These are phyloP conservation scores for Ophiocytium majus DNA, from an alignment of 352 stramenopile species.

Conservation along the genomic window DNA sequence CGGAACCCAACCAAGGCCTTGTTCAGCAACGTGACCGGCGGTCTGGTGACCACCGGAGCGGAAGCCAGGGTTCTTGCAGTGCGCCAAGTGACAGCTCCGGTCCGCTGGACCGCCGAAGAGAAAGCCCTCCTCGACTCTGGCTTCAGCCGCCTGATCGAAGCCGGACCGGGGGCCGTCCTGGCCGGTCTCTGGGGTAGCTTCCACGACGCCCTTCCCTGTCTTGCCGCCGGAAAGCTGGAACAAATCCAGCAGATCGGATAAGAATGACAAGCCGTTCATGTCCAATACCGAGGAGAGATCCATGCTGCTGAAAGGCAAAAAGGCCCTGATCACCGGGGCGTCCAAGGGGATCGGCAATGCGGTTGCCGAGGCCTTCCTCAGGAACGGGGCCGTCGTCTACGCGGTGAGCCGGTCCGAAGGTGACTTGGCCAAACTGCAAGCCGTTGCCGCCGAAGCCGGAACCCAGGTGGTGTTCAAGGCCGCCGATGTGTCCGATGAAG, in stretches of 20 bases:
- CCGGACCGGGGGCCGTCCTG: not conserved
- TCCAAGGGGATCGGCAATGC: conserved; percentile 63
- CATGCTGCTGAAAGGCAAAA: not conserved
- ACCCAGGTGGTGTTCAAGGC: conserved; percentile 9
- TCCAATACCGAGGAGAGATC: not conserved
- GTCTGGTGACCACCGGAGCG: not conserved
- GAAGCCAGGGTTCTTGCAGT: not conserved
- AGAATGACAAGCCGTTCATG: not conserved
- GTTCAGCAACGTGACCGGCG: not conserved
- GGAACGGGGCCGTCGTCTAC: conserved; percentile 60
- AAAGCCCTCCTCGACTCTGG: not conserved
- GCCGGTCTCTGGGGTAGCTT: not conserved
- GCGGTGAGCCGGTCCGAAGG: conserved; percentile 69
- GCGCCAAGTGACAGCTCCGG: not conserved
- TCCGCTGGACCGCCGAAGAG: not conserved
- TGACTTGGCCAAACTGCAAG: conserved; percentile 61
- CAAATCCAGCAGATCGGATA: not conserved
- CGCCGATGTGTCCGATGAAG: conserved; percentile 29
- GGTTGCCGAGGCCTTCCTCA: conserved; percentile 59
- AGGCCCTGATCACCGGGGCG: conserved; percentile 54
- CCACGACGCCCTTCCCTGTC: too few species aligned
- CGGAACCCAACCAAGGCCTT: not conserved
- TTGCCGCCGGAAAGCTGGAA: too few species aligned
- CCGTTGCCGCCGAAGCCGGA: conserved; percentile 45
- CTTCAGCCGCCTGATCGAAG: conserved; percentile 1